Evolutionary conservation across 768 basidiomycete genomes (phyloP), one percentile per base, ranked within the genome.

Genomic region (Heimioporus sp.): DNA sequence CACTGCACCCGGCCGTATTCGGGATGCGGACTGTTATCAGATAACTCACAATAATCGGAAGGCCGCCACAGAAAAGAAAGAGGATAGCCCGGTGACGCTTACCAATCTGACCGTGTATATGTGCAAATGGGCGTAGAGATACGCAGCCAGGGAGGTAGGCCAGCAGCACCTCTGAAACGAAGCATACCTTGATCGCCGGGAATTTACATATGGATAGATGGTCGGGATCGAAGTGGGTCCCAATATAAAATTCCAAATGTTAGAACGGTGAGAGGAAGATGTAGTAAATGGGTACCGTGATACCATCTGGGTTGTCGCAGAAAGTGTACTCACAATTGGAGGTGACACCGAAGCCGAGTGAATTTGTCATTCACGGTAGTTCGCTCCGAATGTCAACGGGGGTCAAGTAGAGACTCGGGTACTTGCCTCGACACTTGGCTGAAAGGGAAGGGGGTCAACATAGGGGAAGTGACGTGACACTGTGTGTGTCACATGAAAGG

Each of bases 191-290:
- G 55, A 66, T 60, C 55, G 49, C 53, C 47, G 41, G 20, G 32
- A 32, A 47, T 31, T 44, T 47, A 38, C 32, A 46, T 28, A 28
- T 28, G 24, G 31, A 37, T 46, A 36, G 63, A 64, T 50, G 52
- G 44, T 45, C 64, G 64, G 64, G 49, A 8, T n/a, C 54, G 42
- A 41, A 48, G 64, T 67, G 64, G 64, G 54, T 49, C 15, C 0
- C 17, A 42, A 28, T 46, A 49, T 63, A 47, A 45, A 55, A 37
- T 51, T 55, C 11, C 35, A 39, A 53, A 47, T 35, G 32, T 38
- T 28, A 24, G 24, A 36, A 10, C 21, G 37, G 45, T 49, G 52
- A 45, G 56, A 48, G 49, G 31, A 43, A 21, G 44, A 21, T n/a
- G 37, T 10, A 38, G 37, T 28, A 6, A 28, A 28, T 28, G 6